These are phyloP conservation scores for Fusarium fujikuroi DNA, from an alignment of 2,329 filamentous ascomycete genomes.

Conservation along the genomic window DNA sequence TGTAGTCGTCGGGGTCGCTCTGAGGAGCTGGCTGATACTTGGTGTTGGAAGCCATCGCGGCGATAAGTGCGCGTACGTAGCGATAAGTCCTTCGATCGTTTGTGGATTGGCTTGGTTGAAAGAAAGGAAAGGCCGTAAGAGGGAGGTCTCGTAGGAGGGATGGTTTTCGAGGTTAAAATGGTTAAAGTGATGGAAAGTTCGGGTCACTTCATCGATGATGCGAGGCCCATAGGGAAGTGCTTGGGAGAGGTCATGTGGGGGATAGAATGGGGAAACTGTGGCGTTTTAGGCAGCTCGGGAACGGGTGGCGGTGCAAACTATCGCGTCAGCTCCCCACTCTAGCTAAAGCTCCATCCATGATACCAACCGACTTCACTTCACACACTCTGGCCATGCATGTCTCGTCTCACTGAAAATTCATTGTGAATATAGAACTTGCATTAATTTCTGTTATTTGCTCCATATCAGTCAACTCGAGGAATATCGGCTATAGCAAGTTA, in stretches of 20 bases:
- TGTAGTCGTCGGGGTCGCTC: slow-evolving; percentile 86
- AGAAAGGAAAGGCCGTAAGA: neutral
- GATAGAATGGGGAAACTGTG: slow-evolving; percentile 18
- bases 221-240: slow-evolving; percentile 20
- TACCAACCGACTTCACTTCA: neutral
- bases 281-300: slow-evolving; percentile 33
- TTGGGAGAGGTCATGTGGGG: slow-evolving; percentile 41
- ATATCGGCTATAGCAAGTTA: neutral
- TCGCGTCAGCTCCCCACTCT: slow-evolving; percentile 30
- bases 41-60: slow-evolving; percentile 74
- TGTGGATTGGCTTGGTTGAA: neutral
- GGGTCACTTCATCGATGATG: slow-evolving; percentile 38
- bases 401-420: neutral
- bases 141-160: neutral
- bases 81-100: neutral
- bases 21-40: slow-evolving; percentile 87
- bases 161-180: slow-evolving; percentile 15
- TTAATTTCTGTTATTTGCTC: neutral
- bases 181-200: slow-evolving; percentile 28
- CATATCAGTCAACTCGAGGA: neutral
- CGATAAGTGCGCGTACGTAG: neutral
- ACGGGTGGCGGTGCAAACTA: slow-evolving; percentile 31
- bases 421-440: neutral
- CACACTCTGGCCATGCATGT: neutral
- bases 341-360: neutral